phyloP scores from a whole-genome alignment of 352 stramenopile species.

The Globisporangium irregulare region DNA sequence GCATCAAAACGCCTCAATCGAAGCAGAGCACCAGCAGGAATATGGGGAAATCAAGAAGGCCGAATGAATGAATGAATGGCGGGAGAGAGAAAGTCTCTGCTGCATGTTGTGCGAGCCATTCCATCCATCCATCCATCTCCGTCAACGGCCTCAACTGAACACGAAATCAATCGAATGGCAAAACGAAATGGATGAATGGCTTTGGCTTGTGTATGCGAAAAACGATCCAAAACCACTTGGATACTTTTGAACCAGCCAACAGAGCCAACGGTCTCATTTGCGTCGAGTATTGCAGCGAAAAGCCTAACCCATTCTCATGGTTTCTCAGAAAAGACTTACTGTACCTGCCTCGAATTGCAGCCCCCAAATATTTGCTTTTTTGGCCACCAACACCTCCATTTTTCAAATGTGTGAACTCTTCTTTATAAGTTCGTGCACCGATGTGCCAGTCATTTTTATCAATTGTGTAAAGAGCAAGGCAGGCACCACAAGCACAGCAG shows the following conservation, averaged over 20 bases:
- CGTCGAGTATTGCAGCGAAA: conserved; percentile 13
- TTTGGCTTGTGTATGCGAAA: conserved; percentile 3
- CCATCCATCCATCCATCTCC: neutral
- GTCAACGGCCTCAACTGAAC: neutral
- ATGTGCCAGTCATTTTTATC: neutral
- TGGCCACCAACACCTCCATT: neutral
- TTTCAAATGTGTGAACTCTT: neutral
- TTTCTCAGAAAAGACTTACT: neutral
- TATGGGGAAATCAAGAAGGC: neutral
- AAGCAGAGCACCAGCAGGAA: too few species aligned
- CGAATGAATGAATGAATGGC: neutral
- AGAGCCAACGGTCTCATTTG: conserved; percentile 2
- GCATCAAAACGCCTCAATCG: neutral
- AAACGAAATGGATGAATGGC: neutral
- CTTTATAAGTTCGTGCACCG: too few species aligned
- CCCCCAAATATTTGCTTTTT: neutral
- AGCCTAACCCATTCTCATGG: conserved; percentile 8
- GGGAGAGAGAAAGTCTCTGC: neutral
- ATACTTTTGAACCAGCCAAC: neutral
- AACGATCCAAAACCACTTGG: neutral
- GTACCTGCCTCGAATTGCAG: conserved; percentile 1
- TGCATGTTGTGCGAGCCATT: neutral
- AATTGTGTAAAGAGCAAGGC: neutral
- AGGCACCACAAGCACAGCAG: too few species aligned
- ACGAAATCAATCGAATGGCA: neutral